These are phyloP conservation scores for Fusarium cyanostomum DNA, from an alignment of 2,329 filamentous ascomycete genomes.

Conservation along the genomic window DNA sequence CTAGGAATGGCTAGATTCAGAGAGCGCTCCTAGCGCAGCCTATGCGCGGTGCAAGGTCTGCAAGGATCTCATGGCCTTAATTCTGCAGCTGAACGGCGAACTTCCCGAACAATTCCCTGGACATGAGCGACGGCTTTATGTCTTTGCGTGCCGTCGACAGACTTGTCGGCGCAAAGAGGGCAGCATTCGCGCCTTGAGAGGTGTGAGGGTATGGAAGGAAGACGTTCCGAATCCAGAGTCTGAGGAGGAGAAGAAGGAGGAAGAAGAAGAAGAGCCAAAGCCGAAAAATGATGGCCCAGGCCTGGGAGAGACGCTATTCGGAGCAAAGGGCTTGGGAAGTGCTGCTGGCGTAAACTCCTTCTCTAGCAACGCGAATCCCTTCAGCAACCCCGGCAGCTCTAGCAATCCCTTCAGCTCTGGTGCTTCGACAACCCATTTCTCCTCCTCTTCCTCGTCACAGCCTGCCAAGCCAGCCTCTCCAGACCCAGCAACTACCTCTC, in stretches of 20 bases:
- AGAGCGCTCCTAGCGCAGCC: slow-evolving; percentile 75
- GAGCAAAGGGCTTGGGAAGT: slow-evolving; percentile 61
- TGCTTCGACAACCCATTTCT: slow-evolving; percentile 44
- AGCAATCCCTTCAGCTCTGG: slow-evolving; percentile 47
- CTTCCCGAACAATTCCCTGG: slow-evolving; percentile 86
- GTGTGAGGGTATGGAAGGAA: slow-evolving; percentile 65
- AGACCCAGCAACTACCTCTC: slow-evolving; percentile 44
- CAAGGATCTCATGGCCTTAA: slow-evolving; percentile 81
- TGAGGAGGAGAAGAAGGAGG: slow-evolving; percentile 45
- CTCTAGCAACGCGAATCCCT: slow-evolving; percentile 61
- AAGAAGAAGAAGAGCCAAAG: slow-evolving; percentile 48
- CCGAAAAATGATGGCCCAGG: slow-evolving; percentile 52
- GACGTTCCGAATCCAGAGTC: slow-evolving; percentile 43
- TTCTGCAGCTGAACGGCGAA: slow-evolving; percentile 92
- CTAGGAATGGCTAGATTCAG: slow-evolving; percentile 85
- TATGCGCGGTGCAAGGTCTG: slow-evolving; percentile 89
- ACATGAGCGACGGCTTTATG: slow-evolving; percentile 87
- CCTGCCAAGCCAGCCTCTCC: slow-evolving; percentile 47
- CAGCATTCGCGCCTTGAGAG: slow-evolving; percentile 79
- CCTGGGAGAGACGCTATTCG: slow-evolving; percentile 76
- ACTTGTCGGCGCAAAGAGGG: slow-evolving; percentile 84
- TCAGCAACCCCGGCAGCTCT: slow-evolving; percentile 50
- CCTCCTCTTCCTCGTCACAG: slow-evolving; percentile 46
- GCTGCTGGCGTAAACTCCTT: slow-evolving; percentile 66
- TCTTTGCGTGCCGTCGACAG: slow-evolving; percentile 83